These are phyloP conservation scores for Scedosporium apiospermum DNA, from an alignment of 2,329 filamentous ascomycete genomes.

Conservation along the genomic window DNA sequence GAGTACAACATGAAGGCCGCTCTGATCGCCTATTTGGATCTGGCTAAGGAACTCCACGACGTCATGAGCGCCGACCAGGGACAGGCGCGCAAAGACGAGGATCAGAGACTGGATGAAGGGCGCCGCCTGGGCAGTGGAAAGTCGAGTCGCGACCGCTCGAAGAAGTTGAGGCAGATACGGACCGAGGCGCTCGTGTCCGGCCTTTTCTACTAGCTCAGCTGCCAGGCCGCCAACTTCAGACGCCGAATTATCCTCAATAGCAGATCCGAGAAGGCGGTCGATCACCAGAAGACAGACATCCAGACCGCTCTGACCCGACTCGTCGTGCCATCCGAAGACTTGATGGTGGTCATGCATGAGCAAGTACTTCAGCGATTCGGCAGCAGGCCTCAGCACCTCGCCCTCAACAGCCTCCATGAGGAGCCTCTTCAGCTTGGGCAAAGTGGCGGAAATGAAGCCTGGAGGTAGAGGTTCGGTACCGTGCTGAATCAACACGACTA, in stretches of 20 bases:
- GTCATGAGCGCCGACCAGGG: conserved; percentile 74
- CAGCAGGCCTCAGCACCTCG: conserved; percentile 78
- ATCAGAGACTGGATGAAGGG: conserved; percentile 94
- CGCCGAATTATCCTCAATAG: conserved; percentile 85
- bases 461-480: conserved; percentile 76
- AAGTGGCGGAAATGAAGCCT: conserved; percentile 73
- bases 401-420: conserved; percentile 79
- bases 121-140: conserved; percentile 74
- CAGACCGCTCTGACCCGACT: conserved; percentile 69
- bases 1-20: conserved; percentile 79
- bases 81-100: conserved; percentile 85
- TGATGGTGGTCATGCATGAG: conserved; percentile 84
- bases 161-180: conserved; percentile 84
- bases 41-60: conserved; percentile 87
- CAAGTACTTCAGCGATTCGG: conserved; percentile 80
- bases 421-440: conserved; percentile 79
- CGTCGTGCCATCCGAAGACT: conserved; percentile 78
- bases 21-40: conserved; percentile 69
- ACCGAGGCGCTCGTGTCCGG: conserved; percentile 80
- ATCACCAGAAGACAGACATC: conserved; percentile 88
- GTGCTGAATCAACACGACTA: conserved; percentile 72
- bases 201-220: conserved; percentile 90
- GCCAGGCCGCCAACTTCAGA: conserved; percentile 94
- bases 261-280: conserved; percentile 74
- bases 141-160: conserved; percentile 74